phyloP scores from a whole-genome alignment of 140 eudicot species.

The Cichorium intybus region DNA sequence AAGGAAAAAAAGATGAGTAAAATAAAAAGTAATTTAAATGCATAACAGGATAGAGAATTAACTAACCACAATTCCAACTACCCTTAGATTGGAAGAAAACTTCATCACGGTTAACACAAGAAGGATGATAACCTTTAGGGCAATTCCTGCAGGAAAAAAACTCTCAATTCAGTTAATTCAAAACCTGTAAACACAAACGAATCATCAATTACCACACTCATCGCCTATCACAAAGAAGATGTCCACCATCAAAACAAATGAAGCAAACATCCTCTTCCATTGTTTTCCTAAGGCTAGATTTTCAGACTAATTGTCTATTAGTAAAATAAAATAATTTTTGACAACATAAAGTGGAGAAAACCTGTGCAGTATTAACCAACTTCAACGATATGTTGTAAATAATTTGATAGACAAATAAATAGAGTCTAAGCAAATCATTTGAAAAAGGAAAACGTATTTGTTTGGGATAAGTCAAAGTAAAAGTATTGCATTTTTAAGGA shows the following conservation, averaged over 20 bases:
- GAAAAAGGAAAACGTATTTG: no score
- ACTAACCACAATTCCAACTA: conserved; percentile 91
- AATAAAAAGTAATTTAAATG: not conserved
- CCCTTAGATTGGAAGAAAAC: conserved; percentile 84
- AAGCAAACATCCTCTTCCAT: conserved; percentile 92
- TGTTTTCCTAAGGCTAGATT: conserved; percentile 40
- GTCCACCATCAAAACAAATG: conserved; percentile 93
- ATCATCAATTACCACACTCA: conserved; percentile 30
- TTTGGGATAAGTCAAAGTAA: no score
- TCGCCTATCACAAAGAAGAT: conserved; percentile 88
- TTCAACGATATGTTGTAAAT: no score
- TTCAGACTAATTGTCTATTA: no score
- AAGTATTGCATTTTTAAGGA: no score
- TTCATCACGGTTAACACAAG: conserved; percentile 82
- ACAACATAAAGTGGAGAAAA: no score
- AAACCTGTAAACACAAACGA: not conserved
- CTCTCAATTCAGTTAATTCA: not conserved
- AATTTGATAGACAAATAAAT: no score
- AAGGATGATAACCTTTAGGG: conserved; percentile 92
- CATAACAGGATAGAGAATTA: conserved; percentile 7
- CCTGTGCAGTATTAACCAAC: no score
- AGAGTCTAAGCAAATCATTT: no score
- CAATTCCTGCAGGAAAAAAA: conserved; percentile 61
- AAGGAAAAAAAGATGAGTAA: not conserved
- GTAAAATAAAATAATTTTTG: no score